A percentile compares a stretch with the other conserved stretches of the same genome.
Evolutionary conservation across 305 asterid species (phyloP).

Genomic region (Solanum aculeatissimum): DNA sequence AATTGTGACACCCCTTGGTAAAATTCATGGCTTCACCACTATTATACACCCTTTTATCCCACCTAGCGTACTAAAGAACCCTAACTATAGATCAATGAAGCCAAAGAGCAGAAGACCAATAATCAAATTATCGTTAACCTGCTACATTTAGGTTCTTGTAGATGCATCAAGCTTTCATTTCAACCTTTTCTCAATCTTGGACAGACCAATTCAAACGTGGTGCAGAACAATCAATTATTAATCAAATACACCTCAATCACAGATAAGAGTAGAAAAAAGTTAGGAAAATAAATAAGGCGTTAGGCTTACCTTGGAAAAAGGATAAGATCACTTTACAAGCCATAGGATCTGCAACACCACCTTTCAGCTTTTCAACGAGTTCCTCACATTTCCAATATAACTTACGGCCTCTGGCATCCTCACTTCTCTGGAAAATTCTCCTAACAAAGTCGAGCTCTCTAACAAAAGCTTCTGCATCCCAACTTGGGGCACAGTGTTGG

Average conservation of each 20-base stretch:
- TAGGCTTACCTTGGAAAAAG: conserved; percentile 71
- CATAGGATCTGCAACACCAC: conserved; percentile 58
- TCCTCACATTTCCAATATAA: conserved; percentile 79
- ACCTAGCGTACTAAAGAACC: neutral
- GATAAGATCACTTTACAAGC: conserved; percentile 54
- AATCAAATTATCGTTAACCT: neutral
- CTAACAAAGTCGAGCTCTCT: conserved; percentile 86
- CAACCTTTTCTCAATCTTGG: neutral
- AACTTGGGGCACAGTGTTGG: conserved; percentile 90
- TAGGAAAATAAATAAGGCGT: neutral
- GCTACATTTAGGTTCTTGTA: neutral
- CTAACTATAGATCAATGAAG: neutral
- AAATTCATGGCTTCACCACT: neutral
- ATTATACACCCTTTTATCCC: neutral
- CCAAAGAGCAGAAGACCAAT: neutral
- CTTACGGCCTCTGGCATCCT: conserved; percentile 73
- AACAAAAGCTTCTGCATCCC: conserved; percentile 82
- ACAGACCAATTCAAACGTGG: neutral
- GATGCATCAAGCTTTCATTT: neutral
- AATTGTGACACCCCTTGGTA: neutral
- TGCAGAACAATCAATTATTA: neutral
- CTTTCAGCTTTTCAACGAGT: conserved; percentile 58
- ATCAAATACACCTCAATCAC: neutral
- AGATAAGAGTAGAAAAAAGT: neutral
- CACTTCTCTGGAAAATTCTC: conserved; percentile 77